Base-by-base conservation (phyloP, 2,329 filamentous ascomycete genomes). In the Nemania sp. region DNA sequence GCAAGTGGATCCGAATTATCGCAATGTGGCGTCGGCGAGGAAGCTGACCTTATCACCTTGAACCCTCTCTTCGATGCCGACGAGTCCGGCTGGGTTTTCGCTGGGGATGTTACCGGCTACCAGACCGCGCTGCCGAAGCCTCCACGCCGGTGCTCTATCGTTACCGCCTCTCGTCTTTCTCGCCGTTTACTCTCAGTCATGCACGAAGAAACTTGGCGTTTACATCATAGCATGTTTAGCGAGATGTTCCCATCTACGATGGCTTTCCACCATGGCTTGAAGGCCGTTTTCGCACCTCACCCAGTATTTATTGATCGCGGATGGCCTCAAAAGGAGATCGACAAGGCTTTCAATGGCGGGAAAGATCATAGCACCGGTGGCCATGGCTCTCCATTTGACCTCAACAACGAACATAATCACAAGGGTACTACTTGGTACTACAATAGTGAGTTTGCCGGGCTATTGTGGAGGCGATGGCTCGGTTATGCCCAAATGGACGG, bases 401-500 rank as follows among this genome's bases (percentile, higher is more conserved):
- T 85, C 22, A 85, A 87, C 71, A 89, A 93, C 61, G 93, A 97
- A 80, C 92, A 93, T 78, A 94, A 94, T 79, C 93, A 95, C 82
- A 88, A 88, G 73, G 92, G 93, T 15, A 90, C 90, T 51, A 93
- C 87, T 52, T 97, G 92, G 92, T 97, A 95, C 79, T 97, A 93
- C 79, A 92, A 93, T 73, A 90, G 90, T 24, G 87, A 90, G 57
- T 97, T 96, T 75, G 89, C 92, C 0, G 87, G 90, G 4, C 87
- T 91, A n/a, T 77, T 97, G 72, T 97, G 93, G 88, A 86, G 91
- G 58, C 85, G 92, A 52, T 97, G 93, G 93, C 80, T 96, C 53
- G 87, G 87, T 0, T 88, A 86, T 71, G 80, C 85, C 18, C 85
- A 88, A 75, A 79, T 81, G 74, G 85, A 87, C 66, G 84, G 84